Percentiles rank a stretch among this genome's conserved stretches.
phyloP scores from a whole-genome alignment of 140 eudicot species.

The Stevia rebaudiana region DNA sequence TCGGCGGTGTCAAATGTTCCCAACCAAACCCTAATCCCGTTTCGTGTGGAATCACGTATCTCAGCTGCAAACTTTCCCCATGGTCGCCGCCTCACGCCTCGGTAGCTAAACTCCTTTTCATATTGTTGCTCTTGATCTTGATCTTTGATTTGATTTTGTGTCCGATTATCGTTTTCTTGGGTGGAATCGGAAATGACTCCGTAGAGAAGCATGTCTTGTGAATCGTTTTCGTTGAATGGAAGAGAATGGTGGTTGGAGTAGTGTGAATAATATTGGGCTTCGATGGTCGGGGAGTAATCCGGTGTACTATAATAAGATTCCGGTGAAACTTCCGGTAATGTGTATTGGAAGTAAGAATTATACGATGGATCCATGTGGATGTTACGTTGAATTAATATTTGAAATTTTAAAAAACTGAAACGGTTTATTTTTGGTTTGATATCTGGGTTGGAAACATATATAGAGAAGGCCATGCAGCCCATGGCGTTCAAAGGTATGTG shows the following conservation, averaged over 20 bases:
- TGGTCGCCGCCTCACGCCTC: conserved; percentile 38
- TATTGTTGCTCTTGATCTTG: conserved; percentile 13
- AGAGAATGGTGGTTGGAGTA: conserved; percentile 23
- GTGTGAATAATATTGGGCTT: background rate
- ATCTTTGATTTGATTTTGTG: background rate
- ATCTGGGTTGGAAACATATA: conserved; percentile 16
- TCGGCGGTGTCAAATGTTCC: conserved; percentile 46
- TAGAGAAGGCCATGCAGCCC: conserved; percentile 1
- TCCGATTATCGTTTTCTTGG: background rate
- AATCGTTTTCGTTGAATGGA: conserved; percentile 47
- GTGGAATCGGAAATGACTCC: conserved; percentile 30
- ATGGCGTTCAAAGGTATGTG: background rate
- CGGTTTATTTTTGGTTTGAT: background rate
- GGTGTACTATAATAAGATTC: conserved; percentile 13
- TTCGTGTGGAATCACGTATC: conserved; percentile 39
- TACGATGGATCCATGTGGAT: conserved; percentile 23
- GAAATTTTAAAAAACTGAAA: background rate
- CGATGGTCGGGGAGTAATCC: conserved; percentile 8
- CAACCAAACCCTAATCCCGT: conserved; percentile 38
- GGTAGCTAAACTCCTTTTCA: conserved; percentile 20
- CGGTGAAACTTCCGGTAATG: conserved; percentile 16
- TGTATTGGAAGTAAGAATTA: background rate
- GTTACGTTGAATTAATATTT: background rate
- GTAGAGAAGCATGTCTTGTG: conserved; percentile 47
- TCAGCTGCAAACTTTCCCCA: conserved; percentile 49